phyloP scores from a whole-genome alignment of 768 basidiomycete species.

The Goffeauzyma gilvescens region DNA sequence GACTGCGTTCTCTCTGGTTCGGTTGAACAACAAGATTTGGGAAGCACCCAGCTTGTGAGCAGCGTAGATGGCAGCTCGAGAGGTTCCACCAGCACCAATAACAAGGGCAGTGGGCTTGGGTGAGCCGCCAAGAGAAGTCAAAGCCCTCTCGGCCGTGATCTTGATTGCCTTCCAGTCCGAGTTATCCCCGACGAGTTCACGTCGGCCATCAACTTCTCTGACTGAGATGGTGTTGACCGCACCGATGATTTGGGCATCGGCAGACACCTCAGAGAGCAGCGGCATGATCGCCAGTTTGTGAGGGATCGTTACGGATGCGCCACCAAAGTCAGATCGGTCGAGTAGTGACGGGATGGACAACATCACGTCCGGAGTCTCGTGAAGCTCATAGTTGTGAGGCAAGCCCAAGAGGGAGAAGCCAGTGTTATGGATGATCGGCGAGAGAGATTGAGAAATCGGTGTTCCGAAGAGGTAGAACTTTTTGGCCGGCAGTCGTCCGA shows the following conservation, averaged over 20 bases:
- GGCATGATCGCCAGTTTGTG: conserved; percentile 80
- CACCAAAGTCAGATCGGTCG: conserved; percentile 57
- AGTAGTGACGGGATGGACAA: conserved; percentile 49
- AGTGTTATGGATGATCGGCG: conserved; percentile 81
- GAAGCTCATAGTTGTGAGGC: conserved; percentile 59
- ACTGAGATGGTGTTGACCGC: conserved; percentile 81
- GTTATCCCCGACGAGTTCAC: conserved; percentile 69
- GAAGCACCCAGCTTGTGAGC: conserved; percentile 49
- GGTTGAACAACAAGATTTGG: conserved; percentile 69
- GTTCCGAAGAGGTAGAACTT: conserved; percentile 73
- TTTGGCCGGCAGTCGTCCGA: conserved; percentile 56
- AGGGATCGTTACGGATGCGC: conserved; percentile 91
- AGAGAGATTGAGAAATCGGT: conserved; percentile 75
- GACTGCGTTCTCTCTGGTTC: conserved; percentile 56
- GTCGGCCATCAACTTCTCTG: conserved; percentile 31
- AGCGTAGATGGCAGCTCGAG: conserved; percentile 84
- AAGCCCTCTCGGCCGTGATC: conserved; percentile 33
- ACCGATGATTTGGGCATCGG: conserved; percentile 66
- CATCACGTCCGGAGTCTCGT: conserved; percentile 52
- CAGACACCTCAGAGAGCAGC: conserved; percentile 56
- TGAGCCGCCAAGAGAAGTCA: conserved; percentile 27
- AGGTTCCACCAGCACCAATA: conserved; percentile 87
- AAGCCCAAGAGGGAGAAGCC: conserved; percentile 62
- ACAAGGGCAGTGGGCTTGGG: conserved; percentile 47
- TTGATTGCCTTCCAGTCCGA: conserved; percentile 87